phyloP scores from a whole-genome alignment of 2,329 filamentous ascomycete species.

The Penicillium hordei region DNA sequence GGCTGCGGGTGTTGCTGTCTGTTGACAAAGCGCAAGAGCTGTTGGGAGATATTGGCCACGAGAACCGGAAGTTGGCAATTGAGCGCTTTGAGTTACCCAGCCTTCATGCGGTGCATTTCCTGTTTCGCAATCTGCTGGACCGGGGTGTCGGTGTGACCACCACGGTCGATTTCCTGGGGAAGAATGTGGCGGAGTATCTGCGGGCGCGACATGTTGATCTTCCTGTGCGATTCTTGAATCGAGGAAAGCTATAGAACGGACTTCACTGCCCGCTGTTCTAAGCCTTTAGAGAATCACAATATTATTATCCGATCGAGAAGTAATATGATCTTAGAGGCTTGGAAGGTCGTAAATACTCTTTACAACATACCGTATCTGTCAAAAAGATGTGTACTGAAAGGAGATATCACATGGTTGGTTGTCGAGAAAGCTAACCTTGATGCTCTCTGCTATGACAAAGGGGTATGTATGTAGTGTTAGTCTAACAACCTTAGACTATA shows the following conservation, averaged over 20 bases:
- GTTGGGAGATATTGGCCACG: constrained; percentile 16
- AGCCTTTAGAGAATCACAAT: neutral
- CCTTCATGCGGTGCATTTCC: constrained; percentile 41
- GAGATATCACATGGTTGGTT: no score
- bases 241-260: constrained; percentile 24
- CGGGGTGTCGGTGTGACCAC: constrained; percentile 38
- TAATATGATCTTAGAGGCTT: no score
- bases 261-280: neutral
- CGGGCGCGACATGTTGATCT: constrained; percentile 38
- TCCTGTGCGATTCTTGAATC: constrained; percentile 36
- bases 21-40: constrained; percentile 18
- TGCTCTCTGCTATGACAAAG: no score
- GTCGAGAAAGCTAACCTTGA: no score
- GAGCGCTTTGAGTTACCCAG: constrained; percentile 51
- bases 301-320: no score
- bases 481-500: no score
- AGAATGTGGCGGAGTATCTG: constrained; percentile 43
- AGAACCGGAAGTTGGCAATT: constrained; percentile 26
- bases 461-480: no score
- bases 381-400: no score
- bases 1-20: constrained; percentile 36
- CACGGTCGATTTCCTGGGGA: constrained; percentile 41
- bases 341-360: no score
- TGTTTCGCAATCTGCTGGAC: constrained; percentile 41
- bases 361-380: no score